Evolutionary conservation across 805 yeast species (phyloP), one percentile per base, ranked within the genome.

Genomic region (Teunomyces panamensis): DNA sequence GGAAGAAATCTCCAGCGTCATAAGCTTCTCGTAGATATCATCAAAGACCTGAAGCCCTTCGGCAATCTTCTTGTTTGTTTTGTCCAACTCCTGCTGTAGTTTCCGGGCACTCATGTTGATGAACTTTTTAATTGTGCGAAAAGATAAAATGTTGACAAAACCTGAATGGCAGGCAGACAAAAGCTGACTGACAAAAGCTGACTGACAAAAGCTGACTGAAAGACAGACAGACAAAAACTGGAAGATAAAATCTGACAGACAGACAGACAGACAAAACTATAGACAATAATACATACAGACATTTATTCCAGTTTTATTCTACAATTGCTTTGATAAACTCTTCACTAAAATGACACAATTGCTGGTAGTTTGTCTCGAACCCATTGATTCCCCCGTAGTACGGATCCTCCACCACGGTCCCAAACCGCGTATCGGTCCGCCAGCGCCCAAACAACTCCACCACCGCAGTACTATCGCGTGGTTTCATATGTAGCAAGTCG

Each of bases 41-140:
- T 92, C 96, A 61, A 92, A 92, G 51, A 83, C 86, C 46, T 80
- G 83, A 37, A 92, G 78, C 8, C 99, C 99, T 72, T 92, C 99
- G 49, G 84, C 81, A 46, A 94, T 96, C 64, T 79, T 80, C 68
- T 94, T 89, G 67, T 89, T 89, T 59, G 91, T 89, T 62, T 91
- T 88, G 69, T 92, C 99, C 63, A 94, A 89, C 74, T 92, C 97
- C 68, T 73, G 78, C 57, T 73, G 78, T 54, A 73, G 71, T 52
- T 73, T 73, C 45, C 78, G 58, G 17, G 75, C 63, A 56, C 75
- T 69, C 78, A 73, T 73, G 46, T 32, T 46, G 27, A 11, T 16
- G 24, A 20, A 20, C 24, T 20, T 20, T 20, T 20, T 20, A 20
- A 20, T 20, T 20, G 24, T 20, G 24, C 24, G 24, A 20, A 20